Evolutionary conservation across 257 asterid genomes (phyloP).

Genomic region (Catharanthus roseus): DNA sequence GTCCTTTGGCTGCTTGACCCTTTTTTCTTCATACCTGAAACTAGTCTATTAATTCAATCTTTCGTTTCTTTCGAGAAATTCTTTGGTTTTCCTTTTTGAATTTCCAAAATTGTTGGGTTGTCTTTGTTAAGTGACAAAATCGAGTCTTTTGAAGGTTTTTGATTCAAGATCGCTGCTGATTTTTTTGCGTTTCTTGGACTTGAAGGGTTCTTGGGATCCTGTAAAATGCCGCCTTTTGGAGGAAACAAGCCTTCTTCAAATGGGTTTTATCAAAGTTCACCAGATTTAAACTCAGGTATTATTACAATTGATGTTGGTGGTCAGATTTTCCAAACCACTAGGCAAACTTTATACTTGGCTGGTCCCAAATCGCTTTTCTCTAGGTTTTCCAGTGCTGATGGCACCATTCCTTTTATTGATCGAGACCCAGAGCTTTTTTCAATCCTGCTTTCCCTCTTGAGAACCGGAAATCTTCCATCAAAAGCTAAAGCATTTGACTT

Average conservation of each 20-base stretch:
- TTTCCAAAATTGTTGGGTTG: neutral
- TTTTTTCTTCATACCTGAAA: neutral
- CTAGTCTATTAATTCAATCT: neutral
- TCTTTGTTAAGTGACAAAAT: neutral
- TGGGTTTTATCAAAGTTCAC: slow-evolving; percentile 20
- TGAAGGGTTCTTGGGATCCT: neutral
- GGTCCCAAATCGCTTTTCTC: slow-evolving; percentile 75
- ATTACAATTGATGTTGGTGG: slow-evolving; percentile 92
- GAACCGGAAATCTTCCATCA: slow-evolving; percentile 88
- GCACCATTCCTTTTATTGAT: slow-evolving; percentile 57
- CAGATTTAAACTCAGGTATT: slow-evolving; percentile 42
- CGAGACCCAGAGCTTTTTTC: slow-evolving; percentile 89
- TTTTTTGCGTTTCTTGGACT: neutral
- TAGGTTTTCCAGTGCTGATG: slow-evolving; percentile 30
- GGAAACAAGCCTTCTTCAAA: slow-evolving; percentile 30
- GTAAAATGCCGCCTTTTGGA: slow-evolving; percentile 66
- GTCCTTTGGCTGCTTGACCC: neutral
- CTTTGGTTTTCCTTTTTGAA: no score
- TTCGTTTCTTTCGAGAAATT: no score
- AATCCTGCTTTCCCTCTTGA: slow-evolving; percentile 66
- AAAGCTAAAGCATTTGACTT: slow-evolving; percentile 62
- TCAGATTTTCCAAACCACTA: slow-evolving; percentile 80
- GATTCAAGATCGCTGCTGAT: neutral
- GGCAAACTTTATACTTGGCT: slow-evolving; percentile 66
- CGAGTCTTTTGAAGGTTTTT: slow-evolving; percentile 4